These are phyloP conservation scores for Pythium volutum DNA, from an alignment of 352 stramenopile genomes.

Conservation along the genomic window DNA sequence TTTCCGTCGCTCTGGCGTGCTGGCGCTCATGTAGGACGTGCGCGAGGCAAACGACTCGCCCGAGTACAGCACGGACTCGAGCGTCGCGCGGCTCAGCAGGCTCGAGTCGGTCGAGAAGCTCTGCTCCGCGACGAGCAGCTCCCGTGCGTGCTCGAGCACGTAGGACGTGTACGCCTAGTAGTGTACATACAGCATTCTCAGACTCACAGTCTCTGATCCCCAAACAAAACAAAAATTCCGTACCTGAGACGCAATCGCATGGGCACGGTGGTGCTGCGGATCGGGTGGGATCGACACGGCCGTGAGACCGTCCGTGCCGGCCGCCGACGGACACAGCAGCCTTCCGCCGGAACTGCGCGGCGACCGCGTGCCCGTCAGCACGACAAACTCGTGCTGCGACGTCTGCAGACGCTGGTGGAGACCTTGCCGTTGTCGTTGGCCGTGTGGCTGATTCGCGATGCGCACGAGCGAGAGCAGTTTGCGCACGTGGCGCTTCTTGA, in stretches of 20 bases:
- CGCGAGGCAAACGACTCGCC: constrained; percentile 16
- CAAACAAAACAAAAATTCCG: not conserved
- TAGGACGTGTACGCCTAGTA: constrained; percentile 32
- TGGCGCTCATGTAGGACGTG: constrained; percentile 16
- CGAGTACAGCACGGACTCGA: constrained; percentile 16
- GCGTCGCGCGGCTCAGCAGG: constrained; percentile 5
- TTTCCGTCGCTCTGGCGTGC: constrained; percentile 11
- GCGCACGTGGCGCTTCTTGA: constrained; percentile 20
- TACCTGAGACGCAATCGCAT: constrained; percentile 24
- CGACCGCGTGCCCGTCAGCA: not conserved
- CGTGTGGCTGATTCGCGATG: not conserved
- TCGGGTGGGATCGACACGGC: constrained; percentile 33
- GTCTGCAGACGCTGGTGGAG: not conserved
- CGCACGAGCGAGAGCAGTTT: not conserved
- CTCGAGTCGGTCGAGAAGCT: constrained; percentile 6
- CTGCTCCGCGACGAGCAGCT: constrained; percentile 23
- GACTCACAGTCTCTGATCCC: not conserved
- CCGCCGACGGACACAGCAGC: constrained; percentile 22
- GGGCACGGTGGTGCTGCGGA: constrained; percentile 22
- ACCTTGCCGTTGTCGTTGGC: not conserved
- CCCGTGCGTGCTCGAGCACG: constrained; percentile 28
- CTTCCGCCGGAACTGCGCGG: not conserved
- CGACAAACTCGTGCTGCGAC: not conserved
- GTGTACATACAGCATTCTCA: not conserved
- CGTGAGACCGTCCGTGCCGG: constrained; percentile 25